Evolutionary conservation across 768 basidiomycete genomes (phyloP).

Genomic region (Hortiboletus flavorubellus): DNA sequence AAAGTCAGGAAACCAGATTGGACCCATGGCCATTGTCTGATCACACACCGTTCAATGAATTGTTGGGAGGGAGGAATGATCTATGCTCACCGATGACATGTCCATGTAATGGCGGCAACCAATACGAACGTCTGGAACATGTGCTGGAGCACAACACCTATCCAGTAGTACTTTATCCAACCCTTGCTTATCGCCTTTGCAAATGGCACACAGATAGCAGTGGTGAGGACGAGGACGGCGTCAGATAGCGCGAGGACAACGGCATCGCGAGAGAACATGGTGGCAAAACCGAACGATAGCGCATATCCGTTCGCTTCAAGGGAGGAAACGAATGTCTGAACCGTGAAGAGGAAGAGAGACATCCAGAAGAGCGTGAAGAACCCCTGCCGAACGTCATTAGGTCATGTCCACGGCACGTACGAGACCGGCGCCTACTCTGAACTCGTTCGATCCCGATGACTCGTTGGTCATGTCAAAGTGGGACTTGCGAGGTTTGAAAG

Average conservation of each 20-base stretch:
- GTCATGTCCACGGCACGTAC: conserved; percentile 1
- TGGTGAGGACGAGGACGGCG: conserved; percentile 72
- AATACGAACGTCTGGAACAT: conserved; percentile 70
- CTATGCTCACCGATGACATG: conserved; percentile 66
- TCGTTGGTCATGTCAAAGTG: conserved; percentile 82
- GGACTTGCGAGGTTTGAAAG: conserved; percentile 84
- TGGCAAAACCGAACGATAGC: conserved; percentile 75
- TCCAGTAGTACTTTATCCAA: conserved; percentile 79
- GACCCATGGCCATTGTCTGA: conserved; percentile 97
- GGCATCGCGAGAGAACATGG: conserved; percentile 85
- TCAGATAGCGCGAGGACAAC: conserved; percentile 81
- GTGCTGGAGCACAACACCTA: conserved; percentile 79
- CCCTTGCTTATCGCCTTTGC: conserved; percentile 72
- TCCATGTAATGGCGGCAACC: conserved; percentile 79
- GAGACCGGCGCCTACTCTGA: conserved; percentile 49
- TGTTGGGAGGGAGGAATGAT: neutral
- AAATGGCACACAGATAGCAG: conserved; percentile 79
- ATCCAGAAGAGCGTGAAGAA: conserved; percentile 97
- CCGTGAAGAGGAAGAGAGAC: conserved; percentile 75
- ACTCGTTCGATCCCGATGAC: conserved; percentile 73
- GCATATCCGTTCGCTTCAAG: conserved; percentile 77
- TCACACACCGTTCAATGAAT: neutral
- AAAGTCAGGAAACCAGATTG: conserved; percentile 88
- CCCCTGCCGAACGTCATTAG: conserved; percentile 47
- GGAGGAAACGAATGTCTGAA: conserved; percentile 74